phyloP scores from a whole-genome alignment of 768 basidiomycete genomes.

The Tylopilus subfusipes region DNA sequence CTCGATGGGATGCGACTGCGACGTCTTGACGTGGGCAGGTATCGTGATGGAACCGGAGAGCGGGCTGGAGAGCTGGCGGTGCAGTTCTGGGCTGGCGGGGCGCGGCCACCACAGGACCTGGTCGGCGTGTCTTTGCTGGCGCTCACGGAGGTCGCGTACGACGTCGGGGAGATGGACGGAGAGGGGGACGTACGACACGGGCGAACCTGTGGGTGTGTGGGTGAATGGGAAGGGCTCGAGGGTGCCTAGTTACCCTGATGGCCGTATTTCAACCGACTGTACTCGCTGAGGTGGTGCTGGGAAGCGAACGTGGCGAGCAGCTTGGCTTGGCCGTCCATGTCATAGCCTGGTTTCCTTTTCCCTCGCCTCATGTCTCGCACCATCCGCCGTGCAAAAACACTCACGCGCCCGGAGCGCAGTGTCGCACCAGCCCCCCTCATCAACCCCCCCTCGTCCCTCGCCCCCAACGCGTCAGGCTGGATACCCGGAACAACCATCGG shows the following conservation, averaged over 20 bases:
- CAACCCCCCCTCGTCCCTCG: slow-evolving; percentile 61
- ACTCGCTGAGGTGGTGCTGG: slow-evolving; percentile 71
- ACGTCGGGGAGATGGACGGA: slow-evolving; percentile 61
- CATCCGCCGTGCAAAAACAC: slow-evolving; percentile 87
- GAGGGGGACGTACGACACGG: slow-evolving; percentile 57
- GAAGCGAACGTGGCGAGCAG: slow-evolving; percentile 62
- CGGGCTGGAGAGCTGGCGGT: slow-evolving; percentile 51
- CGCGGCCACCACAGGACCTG: slow-evolving; percentile 51
- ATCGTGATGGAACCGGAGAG: slow-evolving; percentile 43
- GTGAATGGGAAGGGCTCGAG: not conserved
- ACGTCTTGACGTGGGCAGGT: slow-evolving; percentile 56
- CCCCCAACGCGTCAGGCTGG: slow-evolving; percentile 37
- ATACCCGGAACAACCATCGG: slow-evolving; percentile 31
- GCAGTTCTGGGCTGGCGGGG: slow-evolving; percentile 35
- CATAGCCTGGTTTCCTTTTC: too few species aligned
- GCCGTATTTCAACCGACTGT: slow-evolving; percentile 68
- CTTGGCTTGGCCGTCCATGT: slow-evolving; percentile 23
- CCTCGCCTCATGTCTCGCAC: slow-evolving; percentile 36
- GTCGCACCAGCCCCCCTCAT: slow-evolving; percentile 94
- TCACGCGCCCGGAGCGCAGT: slow-evolving; percentile 92
- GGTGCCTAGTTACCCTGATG: too few species aligned
- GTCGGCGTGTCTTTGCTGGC: slow-evolving; percentile 42
- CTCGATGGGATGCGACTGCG: slow-evolving; percentile 82
- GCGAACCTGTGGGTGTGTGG: slow-evolving; percentile 43
- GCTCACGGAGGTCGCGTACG: slow-evolving; percentile 47